Evolutionary conservation across 306 rosid genomes (phyloP).

Genomic region (Trifolium fragiferum): DNA sequence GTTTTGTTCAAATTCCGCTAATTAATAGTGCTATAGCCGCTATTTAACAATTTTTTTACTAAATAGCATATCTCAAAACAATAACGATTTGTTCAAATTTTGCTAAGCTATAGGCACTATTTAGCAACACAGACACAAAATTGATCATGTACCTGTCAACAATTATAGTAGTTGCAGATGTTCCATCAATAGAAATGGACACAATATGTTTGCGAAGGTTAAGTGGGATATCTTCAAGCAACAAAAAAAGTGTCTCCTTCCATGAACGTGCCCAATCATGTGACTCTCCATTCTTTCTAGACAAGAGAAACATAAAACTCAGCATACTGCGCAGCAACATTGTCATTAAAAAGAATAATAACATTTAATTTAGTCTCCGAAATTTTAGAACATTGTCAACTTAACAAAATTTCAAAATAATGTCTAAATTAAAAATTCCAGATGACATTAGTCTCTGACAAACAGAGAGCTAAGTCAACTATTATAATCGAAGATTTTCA

Average conservation of each 20-base stretch:
- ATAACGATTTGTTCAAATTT: neutral
- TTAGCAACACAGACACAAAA: conserved; percentile 1
- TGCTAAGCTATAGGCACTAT: neutral
- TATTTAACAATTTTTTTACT: neutral
- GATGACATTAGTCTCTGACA: neutral
- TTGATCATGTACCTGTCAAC: conserved; percentile 65
- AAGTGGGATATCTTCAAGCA: conserved; percentile 75
- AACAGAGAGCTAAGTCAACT: neutral
- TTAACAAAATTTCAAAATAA: neutral
- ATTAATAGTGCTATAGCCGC: neutral
- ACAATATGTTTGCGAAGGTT: conserved; percentile 59
- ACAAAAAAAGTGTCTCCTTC: conserved; percentile 73
- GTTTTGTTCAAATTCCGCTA: neutral
- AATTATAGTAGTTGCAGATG: conserved; percentile 92
- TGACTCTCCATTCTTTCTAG: conserved; percentile 81
- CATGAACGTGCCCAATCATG: conserved; percentile 76
- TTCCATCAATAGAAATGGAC: conserved; percentile 88
- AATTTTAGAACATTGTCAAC: neutral
- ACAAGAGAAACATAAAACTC: conserved; percentile 53
- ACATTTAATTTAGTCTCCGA: neutral
- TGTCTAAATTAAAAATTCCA: neutral
- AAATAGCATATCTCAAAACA: neutral
- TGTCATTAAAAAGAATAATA: neutral
- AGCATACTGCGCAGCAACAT: conserved; percentile 16
- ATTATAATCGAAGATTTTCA: neutral